These are phyloP conservation scores for Cucurbitaria berberidis DNA, from an alignment of 2,329 filamentous ascomycete species.

Conservation along the genomic window DNA sequence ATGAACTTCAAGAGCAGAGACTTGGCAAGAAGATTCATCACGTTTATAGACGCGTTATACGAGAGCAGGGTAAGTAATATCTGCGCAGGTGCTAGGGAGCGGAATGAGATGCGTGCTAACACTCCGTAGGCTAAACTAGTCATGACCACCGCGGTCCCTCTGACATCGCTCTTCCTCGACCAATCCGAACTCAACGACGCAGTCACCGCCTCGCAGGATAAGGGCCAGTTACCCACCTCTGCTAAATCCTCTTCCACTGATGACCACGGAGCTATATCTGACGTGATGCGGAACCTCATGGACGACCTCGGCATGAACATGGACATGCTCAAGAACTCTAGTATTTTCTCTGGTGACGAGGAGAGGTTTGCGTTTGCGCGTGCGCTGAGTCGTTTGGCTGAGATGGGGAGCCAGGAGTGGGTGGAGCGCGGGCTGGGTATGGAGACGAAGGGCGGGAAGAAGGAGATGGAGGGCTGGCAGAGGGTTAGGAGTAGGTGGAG, in stretches of 20 bases:
- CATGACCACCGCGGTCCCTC: constrained; percentile 83
- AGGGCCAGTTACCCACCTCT: constrained; percentile 47
- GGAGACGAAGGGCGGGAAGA: constrained; percentile 68
- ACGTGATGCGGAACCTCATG: constrained; percentile 80
- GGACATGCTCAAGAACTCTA: constrained; percentile 80
- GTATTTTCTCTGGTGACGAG: constrained; percentile 91
- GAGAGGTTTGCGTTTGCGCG: constrained; percentile 95
- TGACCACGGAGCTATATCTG: constrained; percentile 61
- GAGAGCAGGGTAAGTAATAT: constrained; percentile 64
- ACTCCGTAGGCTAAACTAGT: constrained; percentile 82
- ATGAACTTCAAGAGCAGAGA: constrained; percentile 90
- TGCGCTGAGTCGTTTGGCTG: constrained; percentile 79
- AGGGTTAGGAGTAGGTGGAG: constrained; percentile 71
- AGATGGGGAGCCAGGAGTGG: constrained; percentile 97
- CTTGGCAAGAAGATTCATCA: constrained; percentile 91
- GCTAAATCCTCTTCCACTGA: constrained; percentile 39
- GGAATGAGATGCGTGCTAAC: constrained; percentile 1
- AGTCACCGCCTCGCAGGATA: constrained; percentile 49
- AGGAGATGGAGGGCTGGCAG: constrained; percentile 69
- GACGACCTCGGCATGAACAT: constrained; percentile 88
- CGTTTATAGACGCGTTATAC: constrained; percentile 96
- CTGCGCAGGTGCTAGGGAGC: background rate
- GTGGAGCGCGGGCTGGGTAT: constrained; percentile 77
- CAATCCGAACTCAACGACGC: constrained; percentile 56
- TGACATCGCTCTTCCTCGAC: constrained; percentile 85